These are phyloP conservation scores for Aspergillus sp. DNA, from an alignment of 2,329 filamentous ascomycete species.

Conservation along the genomic window DNA sequence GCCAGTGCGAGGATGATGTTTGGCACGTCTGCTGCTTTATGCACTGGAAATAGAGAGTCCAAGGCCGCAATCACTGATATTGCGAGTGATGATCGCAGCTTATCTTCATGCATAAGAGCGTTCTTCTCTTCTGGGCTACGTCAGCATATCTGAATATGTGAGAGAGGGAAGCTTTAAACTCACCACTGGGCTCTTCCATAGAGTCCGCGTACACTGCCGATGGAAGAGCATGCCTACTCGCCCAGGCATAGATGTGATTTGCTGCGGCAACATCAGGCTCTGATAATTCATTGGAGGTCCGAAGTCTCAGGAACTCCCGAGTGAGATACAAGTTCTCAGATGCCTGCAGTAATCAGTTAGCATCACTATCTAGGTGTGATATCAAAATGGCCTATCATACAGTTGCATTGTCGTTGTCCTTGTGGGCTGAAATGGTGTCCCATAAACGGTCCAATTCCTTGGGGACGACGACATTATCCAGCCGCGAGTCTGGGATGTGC, in stretches of 20 bases:
- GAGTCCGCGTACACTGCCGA: conserved; percentile 32
- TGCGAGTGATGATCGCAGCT: conserved; percentile 32
- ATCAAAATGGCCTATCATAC: conserved; percentile 18
- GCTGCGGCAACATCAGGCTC: conserved; percentile 27
- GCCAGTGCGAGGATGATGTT: conserved; percentile 36
- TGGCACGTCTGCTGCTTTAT: conserved; percentile 20
- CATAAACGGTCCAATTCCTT: conserved; percentile 30
- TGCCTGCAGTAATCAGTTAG: conserved; percentile 23
- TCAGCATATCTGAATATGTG: neutral
- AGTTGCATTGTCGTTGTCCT: conserved; percentile 21
- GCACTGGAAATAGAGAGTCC: conserved; percentile 20
- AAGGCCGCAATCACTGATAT: conserved; percentile 31
- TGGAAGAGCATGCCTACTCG: conserved; percentile 33
- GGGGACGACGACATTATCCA: conserved; percentile 11
- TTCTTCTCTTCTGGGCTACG: conserved; percentile 19
- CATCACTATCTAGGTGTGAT: neutral
- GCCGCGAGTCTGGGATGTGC: conserved; percentile 11
- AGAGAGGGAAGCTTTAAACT: neutral
- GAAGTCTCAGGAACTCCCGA: conserved; percentile 25
- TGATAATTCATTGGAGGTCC: conserved; percentile 19
- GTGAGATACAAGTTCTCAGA: conserved; percentile 36
- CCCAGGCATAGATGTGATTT: conserved; percentile 36
- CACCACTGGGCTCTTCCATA: conserved; percentile 28
- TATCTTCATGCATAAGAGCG: conserved; percentile 26
- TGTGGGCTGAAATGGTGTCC: conserved; percentile 30